A percentile compares a stretch with the other conserved stretches of the same genome.
Conservation (phyloP, 768 basidiomycete species). For the Phylloporus scabripes region DNA sequence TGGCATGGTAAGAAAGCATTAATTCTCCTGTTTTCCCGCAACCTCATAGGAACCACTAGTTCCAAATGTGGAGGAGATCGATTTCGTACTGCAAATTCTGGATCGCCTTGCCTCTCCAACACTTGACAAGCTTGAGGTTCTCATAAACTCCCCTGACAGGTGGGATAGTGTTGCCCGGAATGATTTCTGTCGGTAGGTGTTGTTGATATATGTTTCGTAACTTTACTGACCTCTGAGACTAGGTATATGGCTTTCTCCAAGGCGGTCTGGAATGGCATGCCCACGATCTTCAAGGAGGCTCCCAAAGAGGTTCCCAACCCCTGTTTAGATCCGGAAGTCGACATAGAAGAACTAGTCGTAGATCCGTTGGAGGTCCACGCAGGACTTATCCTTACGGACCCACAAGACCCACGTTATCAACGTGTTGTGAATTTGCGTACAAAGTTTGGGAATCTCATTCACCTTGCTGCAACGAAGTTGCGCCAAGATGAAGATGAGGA, state of each 20-base stretch:
- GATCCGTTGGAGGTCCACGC: slow-evolving; percentile 62
- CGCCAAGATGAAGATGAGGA: slow-evolving; percentile 60
- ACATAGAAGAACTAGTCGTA: slow-evolving; percentile 67
- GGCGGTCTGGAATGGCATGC: slow-evolving; percentile 73
- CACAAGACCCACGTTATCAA: slow-evolving; percentile 69
- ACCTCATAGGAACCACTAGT: slow-evolving; percentile 34
- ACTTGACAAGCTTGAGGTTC: slow-evolving; percentile 57
- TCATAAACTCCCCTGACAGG: slow-evolving; percentile 46
- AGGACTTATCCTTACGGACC: slow-evolving; percentile 69
- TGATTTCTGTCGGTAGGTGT: slow-evolving; percentile 73
- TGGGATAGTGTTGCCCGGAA: slow-evolving; percentile 70
- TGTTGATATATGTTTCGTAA: neutral
- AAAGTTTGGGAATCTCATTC: slow-evolving; percentile 63
- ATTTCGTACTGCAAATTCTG: slow-evolving; percentile 74
- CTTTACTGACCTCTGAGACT: slow-evolving; percentile 2
- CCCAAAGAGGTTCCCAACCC: slow-evolving; percentile 52
- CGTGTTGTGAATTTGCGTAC: slow-evolving; percentile 49
- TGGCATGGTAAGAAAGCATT: slow-evolving; percentile 65
- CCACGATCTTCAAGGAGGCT: slow-evolving; percentile 59
- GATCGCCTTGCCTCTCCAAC: slow-evolving; percentile 61
- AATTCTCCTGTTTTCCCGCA: slow-evolving; percentile 5
- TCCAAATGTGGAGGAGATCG: slow-evolving; percentile 54
- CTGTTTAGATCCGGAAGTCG: slow-evolving; percentile 55
- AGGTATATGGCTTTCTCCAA: slow-evolving; percentile 67
- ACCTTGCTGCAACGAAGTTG: slow-evolving; percentile 60